Percentiles rank a stretch among this genome's conserved stretches.
Evolutionary conservation across 2,329 filamentous ascomycete species (phyloP).

Genomic region (Ophiostoma perfectum): DNA sequence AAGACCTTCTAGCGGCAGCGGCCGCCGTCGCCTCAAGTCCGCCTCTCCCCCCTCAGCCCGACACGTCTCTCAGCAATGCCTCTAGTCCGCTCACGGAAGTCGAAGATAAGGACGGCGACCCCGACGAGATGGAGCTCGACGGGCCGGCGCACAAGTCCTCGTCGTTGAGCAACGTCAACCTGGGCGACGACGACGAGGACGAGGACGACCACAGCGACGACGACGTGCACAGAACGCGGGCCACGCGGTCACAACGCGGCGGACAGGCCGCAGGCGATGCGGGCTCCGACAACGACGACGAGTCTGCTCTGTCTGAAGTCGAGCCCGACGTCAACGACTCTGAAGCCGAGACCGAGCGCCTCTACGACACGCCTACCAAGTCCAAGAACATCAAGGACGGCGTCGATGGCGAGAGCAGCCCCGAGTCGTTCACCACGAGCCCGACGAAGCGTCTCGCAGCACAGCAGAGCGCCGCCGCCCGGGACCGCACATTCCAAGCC

Average conservation of each 20-base stretch:
- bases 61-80: conserved; percentile 61
- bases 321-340: conserved; percentile 53
- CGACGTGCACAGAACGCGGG: background rate
- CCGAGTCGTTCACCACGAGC: conserved; percentile 46
- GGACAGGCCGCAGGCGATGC: conserved; percentile 22
- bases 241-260: conserved; percentile 11
- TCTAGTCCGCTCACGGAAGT: conserved; percentile 94
- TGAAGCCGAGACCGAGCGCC: conserved; percentile 88
- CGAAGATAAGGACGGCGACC: conserved; percentile 69
- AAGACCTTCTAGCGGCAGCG: conserved; percentile 39
- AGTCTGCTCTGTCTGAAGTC: conserved; percentile 50
- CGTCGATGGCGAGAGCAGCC: conserved; percentile 42
- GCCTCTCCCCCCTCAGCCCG: conserved; percentile 44
- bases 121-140: conserved; percentile 54
- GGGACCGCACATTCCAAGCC: conserved; percentile 26
- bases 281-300: conserved; percentile 32
- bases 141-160: conserved; percentile 30
- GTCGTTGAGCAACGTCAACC: conserved; percentile 25
- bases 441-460: conserved; percentile 29
- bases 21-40: conserved; percentile 47
- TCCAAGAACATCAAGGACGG: conserved; percentile 32
- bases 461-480: conserved; percentile 15
- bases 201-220: conserved; percentile 14
- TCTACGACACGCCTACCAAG: conserved; percentile 79
- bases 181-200: conserved; percentile 28